A percentile compares a stretch with the other conserved stretches of the same genome.
These are phyloP conservation scores for Lycium ferocissimum DNA, from an alignment of 257 asterid species.

Conservation along the genomic window DNA sequence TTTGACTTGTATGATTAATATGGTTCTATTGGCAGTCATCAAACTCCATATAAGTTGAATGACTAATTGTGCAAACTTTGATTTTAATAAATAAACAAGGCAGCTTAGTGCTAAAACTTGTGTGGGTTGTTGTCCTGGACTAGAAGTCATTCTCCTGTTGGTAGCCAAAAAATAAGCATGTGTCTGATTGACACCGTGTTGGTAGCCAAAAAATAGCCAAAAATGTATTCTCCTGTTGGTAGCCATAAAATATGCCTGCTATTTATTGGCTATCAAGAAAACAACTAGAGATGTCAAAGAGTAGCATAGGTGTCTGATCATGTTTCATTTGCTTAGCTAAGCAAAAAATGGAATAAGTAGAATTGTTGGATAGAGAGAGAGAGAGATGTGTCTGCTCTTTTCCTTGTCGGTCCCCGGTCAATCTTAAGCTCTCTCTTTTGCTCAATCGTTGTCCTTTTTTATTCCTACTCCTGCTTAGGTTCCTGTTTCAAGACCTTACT, in stretches of 20 bases:
- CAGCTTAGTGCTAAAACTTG: neutral
- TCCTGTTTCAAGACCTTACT: conserved; percentile 14
- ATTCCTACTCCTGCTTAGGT: neutral
- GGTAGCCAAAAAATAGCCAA: neutral
- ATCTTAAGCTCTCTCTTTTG: neutral
- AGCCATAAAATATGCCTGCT: neutral
- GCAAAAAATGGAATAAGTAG: neutral
- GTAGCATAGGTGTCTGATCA: neutral
- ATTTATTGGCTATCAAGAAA: neutral
- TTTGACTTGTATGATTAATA: conserved; percentile 18
- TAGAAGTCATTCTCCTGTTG: neutral
- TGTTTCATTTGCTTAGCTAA: neutral
- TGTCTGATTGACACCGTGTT: neutral
- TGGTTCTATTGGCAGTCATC: conserved; percentile 15
- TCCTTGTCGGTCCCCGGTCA: neutral
- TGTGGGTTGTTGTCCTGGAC: conserved; percentile 12
- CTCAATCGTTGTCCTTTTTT: neutral
- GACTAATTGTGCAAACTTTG: conserved; percentile 15
- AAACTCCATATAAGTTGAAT: conserved; percentile 5
- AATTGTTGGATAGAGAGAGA: conserved; percentile 8
- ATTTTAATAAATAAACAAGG: conserved; percentile 11
- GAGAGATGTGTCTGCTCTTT: neutral
- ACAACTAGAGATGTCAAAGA: neutral
- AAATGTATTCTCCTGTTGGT: neutral
- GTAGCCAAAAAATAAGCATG: neutral